Base-by-base conservation (phyloP, 345 rosid genomes). In the Populus simonii region DNA sequence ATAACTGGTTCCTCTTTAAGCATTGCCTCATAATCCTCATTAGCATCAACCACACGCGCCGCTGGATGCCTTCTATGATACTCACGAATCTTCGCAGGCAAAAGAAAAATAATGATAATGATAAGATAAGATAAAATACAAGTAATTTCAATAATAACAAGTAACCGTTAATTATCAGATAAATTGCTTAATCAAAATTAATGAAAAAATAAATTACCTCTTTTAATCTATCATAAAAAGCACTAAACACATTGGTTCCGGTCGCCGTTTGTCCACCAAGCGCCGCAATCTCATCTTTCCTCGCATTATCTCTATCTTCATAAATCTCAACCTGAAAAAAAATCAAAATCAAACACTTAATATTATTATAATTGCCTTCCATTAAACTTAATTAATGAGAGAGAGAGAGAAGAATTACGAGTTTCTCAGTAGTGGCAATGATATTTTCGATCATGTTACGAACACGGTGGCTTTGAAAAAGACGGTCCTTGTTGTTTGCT, bases 251-350 rank as follows among this genome's bases (percentile, higher is more conserved):
- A 68, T 91, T 94, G 11, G 86, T 87, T 78, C 98, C 97, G 0
- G 87, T 80, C 0, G 91, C 93, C 22, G 94, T 88, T 79, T 88
- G 93, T 65, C 97, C 99, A 71, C 97, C 99, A 63, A 96, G 97
- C 72, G 93, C 97, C 1, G 92, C 94, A 77, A 92, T 94, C 88
- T 96, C 99, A 47, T 92, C 98, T 76, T 90, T 95, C 87, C 99
- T 89, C 0, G 98, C 97, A 77, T 77, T 81, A 76, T 96, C 99
- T 68, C 84, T 88, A 84, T 94, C 99, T 76, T 88, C 98, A 67
- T 96, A 94, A 66, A 91, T 83, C 79, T 96, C 97, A 83, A 92
- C 78, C 99, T 96, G 62, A 74, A 43, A 43, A 38, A 39, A 10
- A 39, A 12, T 1, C 53, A 69, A 41, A 12, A 69, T 12, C 27